These are phyloP conservation scores for Apiotrichum brassicae DNA, from an alignment of 1,284 basidiomycete genomes.

Conservation along the genomic window DNA sequence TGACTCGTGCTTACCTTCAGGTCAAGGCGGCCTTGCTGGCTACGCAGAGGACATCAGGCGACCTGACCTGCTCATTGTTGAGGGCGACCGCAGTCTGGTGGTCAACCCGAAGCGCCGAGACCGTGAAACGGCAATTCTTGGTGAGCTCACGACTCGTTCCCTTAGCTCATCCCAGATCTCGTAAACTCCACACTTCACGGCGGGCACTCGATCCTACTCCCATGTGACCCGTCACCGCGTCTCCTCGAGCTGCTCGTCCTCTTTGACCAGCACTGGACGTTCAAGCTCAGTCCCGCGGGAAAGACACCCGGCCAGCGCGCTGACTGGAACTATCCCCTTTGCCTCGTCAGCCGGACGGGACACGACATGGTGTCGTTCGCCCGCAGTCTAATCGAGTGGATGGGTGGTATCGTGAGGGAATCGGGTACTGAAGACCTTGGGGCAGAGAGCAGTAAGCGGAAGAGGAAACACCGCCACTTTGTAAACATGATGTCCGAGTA, in stretches of 20 bases:
- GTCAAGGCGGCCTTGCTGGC: slow-evolving; percentile 52
- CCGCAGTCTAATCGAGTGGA: slow-evolving; percentile 97
- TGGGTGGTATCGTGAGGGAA: slow-evolving; percentile 85
- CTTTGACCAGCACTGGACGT: slow-evolving; percentile 97
- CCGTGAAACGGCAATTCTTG: slow-evolving; percentile 78
- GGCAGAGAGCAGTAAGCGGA: slow-evolving; percentile 51
- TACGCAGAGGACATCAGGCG: slow-evolving; percentile 68
- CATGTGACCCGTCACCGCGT: slow-evolving; percentile 88
- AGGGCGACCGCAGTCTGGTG: slow-evolving; percentile 74
- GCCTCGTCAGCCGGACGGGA: slow-evolving; percentile 81
- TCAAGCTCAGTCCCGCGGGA: slow-evolving; percentile 54
- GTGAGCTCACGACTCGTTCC: slow-evolving; percentile 53
- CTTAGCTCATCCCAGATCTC: slow-evolving; percentile 59
- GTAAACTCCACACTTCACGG: slow-evolving; percentile 71
- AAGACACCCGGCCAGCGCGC: background rate
- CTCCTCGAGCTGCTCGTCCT: slow-evolving; percentile 89
- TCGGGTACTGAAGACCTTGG: slow-evolving; percentile 73
- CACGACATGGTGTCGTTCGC: slow-evolving; percentile 93
- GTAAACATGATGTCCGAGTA: slow-evolving; percentile 30
- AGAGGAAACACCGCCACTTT: slow-evolving; percentile 47
- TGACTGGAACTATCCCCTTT: slow-evolving; percentile 63
- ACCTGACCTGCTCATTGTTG: slow-evolving; percentile 89
- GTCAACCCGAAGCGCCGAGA: slow-evolving; percentile 84
- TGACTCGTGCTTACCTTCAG: slow-evolving; percentile 34
- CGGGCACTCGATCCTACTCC: slow-evolving; percentile 80